These are phyloP conservation scores for Prosopis cineraria DNA, from an alignment of 306 rosid species.

Conservation along the genomic window DNA sequence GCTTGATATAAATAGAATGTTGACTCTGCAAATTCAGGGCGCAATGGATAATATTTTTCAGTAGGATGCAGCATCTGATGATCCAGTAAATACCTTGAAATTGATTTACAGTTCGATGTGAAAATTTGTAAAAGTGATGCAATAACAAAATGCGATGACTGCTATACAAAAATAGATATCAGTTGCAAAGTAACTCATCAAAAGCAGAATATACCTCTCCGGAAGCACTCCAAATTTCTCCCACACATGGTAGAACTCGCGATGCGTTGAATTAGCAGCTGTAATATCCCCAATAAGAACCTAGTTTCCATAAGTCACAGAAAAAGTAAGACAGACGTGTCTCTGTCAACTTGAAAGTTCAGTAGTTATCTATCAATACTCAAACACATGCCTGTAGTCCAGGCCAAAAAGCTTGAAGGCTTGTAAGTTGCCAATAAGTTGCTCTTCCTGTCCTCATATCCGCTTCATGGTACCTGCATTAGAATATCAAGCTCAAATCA, in stretches of 20 bases:
- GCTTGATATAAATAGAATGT: constrained; percentile 97
- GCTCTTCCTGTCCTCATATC: constrained; percentile 98
- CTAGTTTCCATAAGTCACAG: constrained; percentile 46
- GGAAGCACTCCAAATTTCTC: constrained; percentile 86
- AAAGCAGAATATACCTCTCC: constrained; percentile 69
- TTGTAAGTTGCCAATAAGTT: constrained; percentile 98
- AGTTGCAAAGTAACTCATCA: constrained; percentile 17
- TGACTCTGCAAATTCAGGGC: constrained; percentile 98
- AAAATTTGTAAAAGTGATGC: constrained; percentile 30
- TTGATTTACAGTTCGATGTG: constrained; percentile 37
- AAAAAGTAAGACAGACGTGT: constrained; percentile 42
- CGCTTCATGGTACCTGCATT: constrained; percentile 91
- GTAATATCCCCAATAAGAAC: constrained; percentile 90
- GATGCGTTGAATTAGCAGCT: constrained; percentile 95
- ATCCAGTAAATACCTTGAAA: constrained; percentile 91
- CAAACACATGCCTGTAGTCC: constrained; percentile 82
- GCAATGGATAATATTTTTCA: constrained; percentile 90
- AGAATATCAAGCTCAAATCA: constrained; percentile 36
- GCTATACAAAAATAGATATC: constrained; percentile 21
- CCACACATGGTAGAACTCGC: constrained; percentile 91
- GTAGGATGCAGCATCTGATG: constrained; percentile 95
- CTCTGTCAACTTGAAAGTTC: constrained; percentile 16
- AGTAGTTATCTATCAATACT: constrained; percentile 4
- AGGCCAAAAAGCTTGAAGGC: constrained; percentile 99
- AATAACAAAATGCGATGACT: constrained; percentile 30